Conservation (phyloP, 345 rosid genomes). For the Gossypium stocksii region DNA sequence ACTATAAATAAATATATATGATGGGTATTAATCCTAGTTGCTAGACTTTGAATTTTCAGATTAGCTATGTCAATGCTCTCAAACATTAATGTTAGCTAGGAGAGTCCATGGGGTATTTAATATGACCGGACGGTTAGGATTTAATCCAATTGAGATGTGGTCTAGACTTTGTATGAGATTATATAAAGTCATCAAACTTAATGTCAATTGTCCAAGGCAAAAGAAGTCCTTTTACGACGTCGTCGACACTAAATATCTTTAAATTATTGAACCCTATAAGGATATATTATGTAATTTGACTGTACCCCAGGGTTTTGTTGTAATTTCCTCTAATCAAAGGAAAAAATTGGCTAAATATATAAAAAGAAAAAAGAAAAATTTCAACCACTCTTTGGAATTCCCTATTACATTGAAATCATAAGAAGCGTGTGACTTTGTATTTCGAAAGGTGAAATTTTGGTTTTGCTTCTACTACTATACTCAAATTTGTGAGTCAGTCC, state of each 20-base stretch:
- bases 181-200: not conserved
- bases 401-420: not conserved
- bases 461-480: no score
- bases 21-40: not conserved
- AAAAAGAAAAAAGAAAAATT: not conserved
- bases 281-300: conserved; percentile 5
- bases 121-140: not conserved
- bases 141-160: not conserved
- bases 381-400: not conserved
- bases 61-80: not conserved
- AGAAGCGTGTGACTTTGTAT: conserved; percentile 14
- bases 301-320: conserved; percentile 8
- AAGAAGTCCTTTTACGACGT: not conserved
- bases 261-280: conserved; percentile 15
- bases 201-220: conserved; percentile 6
- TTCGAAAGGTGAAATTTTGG: no score
- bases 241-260: not conserved
- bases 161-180: not conserved
- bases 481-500: not conserved
- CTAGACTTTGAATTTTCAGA: conserved; percentile 1
- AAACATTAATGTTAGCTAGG: not conserved
- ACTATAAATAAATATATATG: not conserved
- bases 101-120: conserved; percentile 3
- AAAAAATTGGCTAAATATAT: not conserved
- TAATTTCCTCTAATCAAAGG: conserved; percentile 7